Evolutionary conservation across 257 asterid species (phyloP), one percentile per base, ranked within the genome.

Genomic region (Ilex asprella): DNA sequence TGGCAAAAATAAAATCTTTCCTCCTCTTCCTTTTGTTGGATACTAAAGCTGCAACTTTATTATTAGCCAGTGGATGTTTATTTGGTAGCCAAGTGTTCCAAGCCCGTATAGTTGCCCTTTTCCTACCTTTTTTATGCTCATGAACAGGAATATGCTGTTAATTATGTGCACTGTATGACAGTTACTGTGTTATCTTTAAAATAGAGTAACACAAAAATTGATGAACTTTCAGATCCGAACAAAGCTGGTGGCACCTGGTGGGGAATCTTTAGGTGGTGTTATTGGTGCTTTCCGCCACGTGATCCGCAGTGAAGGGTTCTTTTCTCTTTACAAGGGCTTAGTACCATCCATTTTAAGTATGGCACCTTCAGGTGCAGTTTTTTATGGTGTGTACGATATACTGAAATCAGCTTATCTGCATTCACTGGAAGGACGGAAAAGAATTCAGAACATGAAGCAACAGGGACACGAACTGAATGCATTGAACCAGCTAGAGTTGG

Each of bases 171-270:
- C 4, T 10, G 3, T 46, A 46, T 46, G 13, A 0, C 52, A 2
- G 3, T 10, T 1, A 1, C 13, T 2, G 1, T 7, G 13, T 46
- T 14, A 46, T 46, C 13, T 46, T 46, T 46, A 46, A 46, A 10
- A 46, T 46, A 46, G n/a, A 6, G 13, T 46, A 46, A 46, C 6
- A 10, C 10, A 46, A 6, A 41, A 41, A 41, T 11, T 41, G 47
- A 41, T 41, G 0, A 61, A 50, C 71, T 79, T 87, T 72, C 87
- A 88, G 97, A 76, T 92, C 77, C 83, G 99, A 67, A 92, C 97
- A 16, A 86, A 88, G 85, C 69, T 92, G 78, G 95, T 92, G 59
- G 99, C 99, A 57, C 95, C 80, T 64, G 99, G 96, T 63, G 99
- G 99, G 60, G 99, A 92, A 81, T 75, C 80, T 66, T 63, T 89